These are phyloP conservation scores for Acanthamoeba castellanii DNA, from an alignment of 208 protist genomes.

Conservation along the genomic window DNA sequence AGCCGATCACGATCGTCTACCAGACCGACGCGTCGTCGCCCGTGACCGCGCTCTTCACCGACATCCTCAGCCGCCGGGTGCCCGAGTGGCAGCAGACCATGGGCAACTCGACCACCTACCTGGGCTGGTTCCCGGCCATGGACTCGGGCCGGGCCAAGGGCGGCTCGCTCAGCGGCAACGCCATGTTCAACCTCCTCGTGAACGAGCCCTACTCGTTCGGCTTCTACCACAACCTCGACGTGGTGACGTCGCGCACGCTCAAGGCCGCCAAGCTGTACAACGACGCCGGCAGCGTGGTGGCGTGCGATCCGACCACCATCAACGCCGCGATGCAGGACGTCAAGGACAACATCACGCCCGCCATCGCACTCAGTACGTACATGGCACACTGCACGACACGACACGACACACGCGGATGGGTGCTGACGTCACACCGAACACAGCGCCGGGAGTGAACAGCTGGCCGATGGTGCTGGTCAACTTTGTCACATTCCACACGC, in stretches of 20 bases:
- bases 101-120: neutral
- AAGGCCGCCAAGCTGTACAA: neutral
- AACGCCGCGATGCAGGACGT: neutral
- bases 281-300: slow-evolving; percentile 3
- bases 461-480: slow-evolving; percentile 26
- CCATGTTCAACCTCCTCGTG: neutral
- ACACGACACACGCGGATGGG: too few relatives aligned
- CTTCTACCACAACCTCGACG: slow-evolving; percentile 50
- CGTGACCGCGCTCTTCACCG: neutral
- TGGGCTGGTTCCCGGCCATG: neutral
- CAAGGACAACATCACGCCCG: neutral
- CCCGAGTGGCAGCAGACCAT: neutral
- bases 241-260: slow-evolving; percentile 7
- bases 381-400: neutral
- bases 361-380: neutral
- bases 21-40: slow-evolving; percentile 5
- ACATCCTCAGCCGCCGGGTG: neutral
- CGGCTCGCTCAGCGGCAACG: neutral
- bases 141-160: neutral
- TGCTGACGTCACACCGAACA: too few relatives aligned
- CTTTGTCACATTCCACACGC: neutral
- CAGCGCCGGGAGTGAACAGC: neutral
- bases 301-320: neutral
- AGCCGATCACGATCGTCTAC: slow-evolving; percentile 13
- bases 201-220: slow-evolving; percentile 38